phyloP scores from a whole-genome alignment of 306 rosid genomes.

The Mucuna pruriens region DNA sequence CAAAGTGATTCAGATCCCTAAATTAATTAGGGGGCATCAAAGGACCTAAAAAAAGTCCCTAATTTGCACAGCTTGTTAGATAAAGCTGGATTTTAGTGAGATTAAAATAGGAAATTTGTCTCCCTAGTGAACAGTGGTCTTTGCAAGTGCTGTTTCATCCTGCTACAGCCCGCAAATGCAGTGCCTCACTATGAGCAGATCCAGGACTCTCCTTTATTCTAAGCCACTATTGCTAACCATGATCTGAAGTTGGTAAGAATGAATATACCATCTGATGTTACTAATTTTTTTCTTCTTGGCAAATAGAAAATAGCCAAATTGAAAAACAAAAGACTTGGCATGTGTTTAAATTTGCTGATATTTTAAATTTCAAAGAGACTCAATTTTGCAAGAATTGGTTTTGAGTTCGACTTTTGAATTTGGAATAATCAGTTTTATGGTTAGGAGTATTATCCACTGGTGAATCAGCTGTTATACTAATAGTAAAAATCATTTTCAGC shows the following conservation, averaged over 20 bases:
- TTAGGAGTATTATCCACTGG: neutral
- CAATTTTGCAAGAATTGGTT: neutral
- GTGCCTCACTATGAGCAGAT: neutral
- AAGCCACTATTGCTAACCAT: neutral
- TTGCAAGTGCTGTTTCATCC: neutral
- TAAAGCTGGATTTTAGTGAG: neutral
- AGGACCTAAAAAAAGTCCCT: conserved; percentile 19
- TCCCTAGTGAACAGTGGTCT: neutral
- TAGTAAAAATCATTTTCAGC: neutral
- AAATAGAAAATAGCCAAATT: neutral
- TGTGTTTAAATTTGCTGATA: neutral
- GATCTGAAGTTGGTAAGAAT: neutral
- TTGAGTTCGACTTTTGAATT: neutral
- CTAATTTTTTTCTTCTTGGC: neutral
- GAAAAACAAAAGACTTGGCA: neutral
- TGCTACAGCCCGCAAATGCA: neutral
- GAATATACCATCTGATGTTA: conserved; percentile 3
- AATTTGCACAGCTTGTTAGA: neutral
- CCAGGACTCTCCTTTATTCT: neutral
- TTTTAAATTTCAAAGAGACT: conserved; percentile 1
- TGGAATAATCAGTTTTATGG: neutral
- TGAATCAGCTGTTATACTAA: conserved; percentile 2
- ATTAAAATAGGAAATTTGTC: neutral
- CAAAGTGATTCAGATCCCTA: neutral
- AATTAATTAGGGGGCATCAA: neutral